phyloP scores from a whole-genome alignment of 257 asterid species.

The Eucommia ulmoides region DNA sequence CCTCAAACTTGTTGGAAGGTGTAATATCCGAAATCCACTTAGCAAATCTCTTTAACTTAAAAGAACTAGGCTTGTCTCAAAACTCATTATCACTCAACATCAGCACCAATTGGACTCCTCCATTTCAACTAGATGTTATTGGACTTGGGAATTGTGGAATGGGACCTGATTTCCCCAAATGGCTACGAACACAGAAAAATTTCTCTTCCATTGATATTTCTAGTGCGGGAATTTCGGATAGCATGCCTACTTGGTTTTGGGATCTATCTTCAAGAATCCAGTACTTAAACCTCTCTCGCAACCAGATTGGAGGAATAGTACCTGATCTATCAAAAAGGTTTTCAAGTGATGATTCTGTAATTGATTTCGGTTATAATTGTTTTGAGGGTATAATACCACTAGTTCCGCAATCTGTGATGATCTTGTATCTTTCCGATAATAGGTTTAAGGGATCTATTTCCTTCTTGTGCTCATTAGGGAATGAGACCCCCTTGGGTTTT shows the following conservation, averaged over 20 bases:
- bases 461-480: constrained; percentile 1
- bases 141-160: constrained; percentile 2
- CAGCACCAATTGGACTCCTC: constrained; percentile 7
- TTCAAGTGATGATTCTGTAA: too few species aligned
- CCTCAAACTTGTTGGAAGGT: not conserved
- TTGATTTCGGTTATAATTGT: constrained; percentile 10
- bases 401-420: not conserved
- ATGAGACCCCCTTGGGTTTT: not conserved
- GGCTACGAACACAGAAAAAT: constrained; percentile 10
- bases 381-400: constrained; percentile 6
- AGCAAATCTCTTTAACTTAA: not conserved
- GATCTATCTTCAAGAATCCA: not conserved
- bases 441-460: constrained; percentile 7
- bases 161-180: constrained; percentile 15
- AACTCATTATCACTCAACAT: constrained; percentile 3
- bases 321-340: constrained; percentile 4
- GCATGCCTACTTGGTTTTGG: constrained; percentile 15
- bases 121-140: constrained; percentile 4
- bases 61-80: constrained; percentile 6
- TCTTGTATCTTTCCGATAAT: constrained; percentile 12
- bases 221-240: constrained; percentile 8
- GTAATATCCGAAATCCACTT: constrained; percentile 7
- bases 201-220: constrained; percentile 6
- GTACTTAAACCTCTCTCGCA: constrained; percentile 13
- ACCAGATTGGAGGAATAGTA: constrained; percentile 8